phyloP scores from a whole-genome alignment of 2,329 filamentous ascomycete species.

The Cercospora brassicicola region DNA sequence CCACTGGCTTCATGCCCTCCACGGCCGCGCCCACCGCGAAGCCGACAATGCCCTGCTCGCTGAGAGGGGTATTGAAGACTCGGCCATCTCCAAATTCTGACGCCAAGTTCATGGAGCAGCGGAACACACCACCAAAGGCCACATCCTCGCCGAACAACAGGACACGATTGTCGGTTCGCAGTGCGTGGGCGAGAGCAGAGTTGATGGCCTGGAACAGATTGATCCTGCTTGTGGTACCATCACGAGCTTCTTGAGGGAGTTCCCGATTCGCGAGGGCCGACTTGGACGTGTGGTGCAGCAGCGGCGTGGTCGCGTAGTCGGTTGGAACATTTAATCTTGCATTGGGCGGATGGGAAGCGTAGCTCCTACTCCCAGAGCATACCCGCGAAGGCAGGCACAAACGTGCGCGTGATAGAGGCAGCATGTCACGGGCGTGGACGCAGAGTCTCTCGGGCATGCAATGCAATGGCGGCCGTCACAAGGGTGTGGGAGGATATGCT shows the following conservation, averaged over 20 bases:
- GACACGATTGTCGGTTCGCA: constrained; percentile 80
- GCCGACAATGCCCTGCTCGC: constrained; percentile 90
- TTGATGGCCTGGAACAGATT: constrained; percentile 96
- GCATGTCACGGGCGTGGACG: neutral
- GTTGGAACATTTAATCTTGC: constrained; percentile 77
- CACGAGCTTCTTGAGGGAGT: constrained; percentile 52
- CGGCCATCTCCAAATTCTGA: constrained; percentile 83
- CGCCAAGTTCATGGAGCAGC: constrained; percentile 79
- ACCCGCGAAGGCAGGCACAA: neutral
- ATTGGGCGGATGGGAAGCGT: constrained; percentile 52
- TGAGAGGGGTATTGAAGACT: constrained; percentile 94
- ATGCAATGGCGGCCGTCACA: neutral
- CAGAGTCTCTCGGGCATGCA: neutral
- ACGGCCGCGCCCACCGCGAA: constrained; percentile 89
- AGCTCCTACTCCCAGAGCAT: constrained; percentile 30
- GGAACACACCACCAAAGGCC: constrained; percentile 93
- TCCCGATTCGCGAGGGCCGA: constrained; percentile 70
- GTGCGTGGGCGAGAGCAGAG: constrained; percentile 77
- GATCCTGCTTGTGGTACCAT: constrained; percentile 70
- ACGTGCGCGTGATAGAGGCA: neutral
- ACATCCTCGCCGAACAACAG: constrained; percentile 96
- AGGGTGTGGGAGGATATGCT: neutral
- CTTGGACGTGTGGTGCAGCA: constrained; percentile 78
- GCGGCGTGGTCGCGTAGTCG: constrained; percentile 78
- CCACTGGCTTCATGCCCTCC: constrained; percentile 87